phyloP scores from a whole-genome alignment of 2,329 filamentous ascomycete genomes.

The Biscogniauxia sp. region DNA sequence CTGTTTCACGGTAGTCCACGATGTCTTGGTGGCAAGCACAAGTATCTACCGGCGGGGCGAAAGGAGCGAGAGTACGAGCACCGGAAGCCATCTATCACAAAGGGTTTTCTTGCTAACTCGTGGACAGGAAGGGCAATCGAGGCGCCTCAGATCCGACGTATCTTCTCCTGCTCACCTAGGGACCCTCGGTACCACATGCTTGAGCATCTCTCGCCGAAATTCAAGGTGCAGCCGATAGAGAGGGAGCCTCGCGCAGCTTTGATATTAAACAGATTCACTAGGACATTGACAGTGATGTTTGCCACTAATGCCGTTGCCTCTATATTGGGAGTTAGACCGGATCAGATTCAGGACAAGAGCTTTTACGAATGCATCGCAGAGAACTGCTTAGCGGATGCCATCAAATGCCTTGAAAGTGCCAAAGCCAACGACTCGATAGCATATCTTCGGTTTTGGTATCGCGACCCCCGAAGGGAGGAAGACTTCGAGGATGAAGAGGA shows the following conservation, averaged over 20 bases:
- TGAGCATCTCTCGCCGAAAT: conserved; percentile 79
- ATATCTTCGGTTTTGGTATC: conserved; percentile 82
- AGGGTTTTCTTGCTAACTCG: conserved; percentile 7
- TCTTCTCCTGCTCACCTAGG: conserved; percentile 77
- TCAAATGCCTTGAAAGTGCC: conserved; percentile 76
- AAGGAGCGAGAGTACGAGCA: conserved; percentile 69
- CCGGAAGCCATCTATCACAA: conserved; percentile 4
- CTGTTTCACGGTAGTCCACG: conserved; percentile 84
- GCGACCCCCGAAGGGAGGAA: conserved; percentile 65
- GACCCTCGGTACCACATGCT: conserved; percentile 90
- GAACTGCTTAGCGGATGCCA: conserved; percentile 72
- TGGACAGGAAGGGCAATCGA: conserved; percentile 68
- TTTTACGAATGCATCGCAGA: conserved; percentile 87
- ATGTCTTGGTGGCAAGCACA: conserved; percentile 82
- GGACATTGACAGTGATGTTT: conserved; percentile 82
- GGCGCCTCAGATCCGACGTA: conserved; percentile 72
- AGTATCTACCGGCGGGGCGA: conserved; percentile 70
- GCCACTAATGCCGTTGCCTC: conserved; percentile 72
- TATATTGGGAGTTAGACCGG: conserved; percentile 71
- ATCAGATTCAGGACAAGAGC: conserved; percentile 70
- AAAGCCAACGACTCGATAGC: conserved; percentile 91
- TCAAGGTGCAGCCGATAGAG: conserved; percentile 59
- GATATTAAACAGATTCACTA: conserved; percentile 82
- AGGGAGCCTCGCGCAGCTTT: conserved; percentile 81
- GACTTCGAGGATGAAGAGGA: conserved; percentile 46